Conservation (phyloP, 352 stramenopile species). For the Pythium rishiriense region DNA sequence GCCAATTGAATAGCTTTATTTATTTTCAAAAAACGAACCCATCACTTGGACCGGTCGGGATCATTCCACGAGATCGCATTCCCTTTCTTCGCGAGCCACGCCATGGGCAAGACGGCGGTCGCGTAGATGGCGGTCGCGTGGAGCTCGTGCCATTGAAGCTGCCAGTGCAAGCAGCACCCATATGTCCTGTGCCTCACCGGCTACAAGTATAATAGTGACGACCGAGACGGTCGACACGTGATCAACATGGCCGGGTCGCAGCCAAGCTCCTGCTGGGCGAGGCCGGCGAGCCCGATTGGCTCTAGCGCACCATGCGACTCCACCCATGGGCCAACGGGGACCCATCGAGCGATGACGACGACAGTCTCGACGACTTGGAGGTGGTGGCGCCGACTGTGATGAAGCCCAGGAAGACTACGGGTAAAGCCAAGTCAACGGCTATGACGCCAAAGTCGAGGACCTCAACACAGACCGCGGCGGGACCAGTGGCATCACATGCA, state of each 20-base stretch:
- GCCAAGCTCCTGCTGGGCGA: slow-evolving; percentile 1
- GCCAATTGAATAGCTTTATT: no score
- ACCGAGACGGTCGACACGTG: slow-evolving; percentile 1
- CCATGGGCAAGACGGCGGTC: no score
- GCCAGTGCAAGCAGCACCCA: no score
- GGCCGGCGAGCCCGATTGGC: slow-evolving; percentile 1
- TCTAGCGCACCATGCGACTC: neutral
- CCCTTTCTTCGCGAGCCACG: no score
- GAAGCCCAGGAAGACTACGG: neutral
- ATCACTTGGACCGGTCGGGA: no score
- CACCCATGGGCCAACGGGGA: neutral
- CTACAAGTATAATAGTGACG: neutral
- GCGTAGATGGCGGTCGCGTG: no score
- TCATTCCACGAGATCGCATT: no score
- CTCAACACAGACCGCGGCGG: no score
- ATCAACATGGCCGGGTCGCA: neutral
- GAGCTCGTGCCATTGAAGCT: no score
- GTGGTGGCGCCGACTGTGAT: neutral
- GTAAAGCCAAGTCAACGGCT: neutral
- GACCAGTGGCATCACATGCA: no score
- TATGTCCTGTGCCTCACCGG: neutral
- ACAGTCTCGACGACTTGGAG: neutral
- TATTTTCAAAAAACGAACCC: no score
- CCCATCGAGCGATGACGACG: neutral
- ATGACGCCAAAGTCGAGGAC: neutral